phyloP scores from a whole-genome alignment of 2,329 filamentous ascomycete species.

The Fusarium subglutinans region DNA sequence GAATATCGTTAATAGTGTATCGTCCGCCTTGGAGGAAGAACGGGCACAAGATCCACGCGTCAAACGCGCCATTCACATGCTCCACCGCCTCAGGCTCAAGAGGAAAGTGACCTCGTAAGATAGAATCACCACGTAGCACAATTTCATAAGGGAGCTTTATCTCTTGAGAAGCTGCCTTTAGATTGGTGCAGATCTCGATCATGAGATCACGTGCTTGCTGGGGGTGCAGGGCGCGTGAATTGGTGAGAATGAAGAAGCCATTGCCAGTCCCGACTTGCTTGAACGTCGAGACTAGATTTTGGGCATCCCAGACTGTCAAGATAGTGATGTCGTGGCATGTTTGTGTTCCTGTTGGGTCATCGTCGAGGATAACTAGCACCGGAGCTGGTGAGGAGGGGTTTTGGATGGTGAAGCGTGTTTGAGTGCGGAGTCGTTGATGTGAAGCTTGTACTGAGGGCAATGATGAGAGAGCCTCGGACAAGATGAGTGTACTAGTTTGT shows the following conservation, averaged over 20 bases:
- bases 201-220: slow-evolving; percentile 58
- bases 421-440: neutral
- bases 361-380: neutral
- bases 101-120: slow-evolving; percentile 65
- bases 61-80: slow-evolving; percentile 57
- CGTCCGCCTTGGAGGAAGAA: slow-evolving; percentile 69
- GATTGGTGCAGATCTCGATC: slow-evolving; percentile 59
- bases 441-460: neutral
- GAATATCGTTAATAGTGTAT: slow-evolving; percentile 65
- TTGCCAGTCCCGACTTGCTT: neutral
- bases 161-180: slow-evolving; percentile 54
- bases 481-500: neutral
- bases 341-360: slow-evolving; percentile 19
- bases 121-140: slow-evolving; percentile 66
- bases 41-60: slow-evolving; percentile 65
- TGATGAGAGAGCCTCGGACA: neutral
- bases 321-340: slow-evolving; percentile 10
- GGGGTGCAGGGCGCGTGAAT: slow-evolving; percentile 59
- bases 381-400: neutral
- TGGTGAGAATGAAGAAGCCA: slow-evolving; percentile 19
- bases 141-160: slow-evolving; percentile 58
- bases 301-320: slow-evolving; percentile 4
- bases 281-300: neutral
- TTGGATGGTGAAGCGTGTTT: fast-evolving
- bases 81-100: slow-evolving; percentile 63